These are phyloP conservation scores for Ehretia macrophylla DNA, from an alignment of 257 asterid genomes.

Conservation along the genomic window DNA sequence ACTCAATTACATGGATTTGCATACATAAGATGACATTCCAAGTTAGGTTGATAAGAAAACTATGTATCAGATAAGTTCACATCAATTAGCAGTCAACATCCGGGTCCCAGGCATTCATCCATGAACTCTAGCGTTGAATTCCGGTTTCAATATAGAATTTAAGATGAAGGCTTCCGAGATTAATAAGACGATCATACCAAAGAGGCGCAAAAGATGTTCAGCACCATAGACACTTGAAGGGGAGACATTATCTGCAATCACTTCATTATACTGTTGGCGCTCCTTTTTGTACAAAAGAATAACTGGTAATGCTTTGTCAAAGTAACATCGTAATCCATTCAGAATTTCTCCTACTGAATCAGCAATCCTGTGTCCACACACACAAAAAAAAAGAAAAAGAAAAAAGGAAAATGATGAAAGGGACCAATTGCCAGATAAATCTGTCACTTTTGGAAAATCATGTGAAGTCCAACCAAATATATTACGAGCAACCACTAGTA, in stretches of 20 bases:
- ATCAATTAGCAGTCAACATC: background rate
- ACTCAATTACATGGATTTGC: background rate
- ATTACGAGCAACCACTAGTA: no score
- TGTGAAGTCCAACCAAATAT: no score
- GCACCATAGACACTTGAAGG: constrained; percentile 95
- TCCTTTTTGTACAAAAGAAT: constrained; percentile 85
- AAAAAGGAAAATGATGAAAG: background rate
- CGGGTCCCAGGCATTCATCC: no score
- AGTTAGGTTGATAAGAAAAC: no score
- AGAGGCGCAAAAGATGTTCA: constrained; percentile 91
- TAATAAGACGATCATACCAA: constrained; percentile 48
- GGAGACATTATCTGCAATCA: constrained; percentile 48
- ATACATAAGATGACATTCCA: background rate
- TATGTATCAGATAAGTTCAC: no score
- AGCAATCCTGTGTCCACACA: constrained; percentile 46
- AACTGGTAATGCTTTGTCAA: constrained; percentile 77
- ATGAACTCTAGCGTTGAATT: background rate
- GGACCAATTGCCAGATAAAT: no score
- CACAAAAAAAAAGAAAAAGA: background rate
- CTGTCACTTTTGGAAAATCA: no score
- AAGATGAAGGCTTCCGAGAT: background rate
- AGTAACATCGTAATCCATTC: constrained; percentile 78
- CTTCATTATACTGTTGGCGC: constrained; percentile 76
- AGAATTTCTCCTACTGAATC: constrained; percentile 75
- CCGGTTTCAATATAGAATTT: background rate